Evolutionary conservation across 495 filamentous ascomycete species (phyloP), one percentile per base, ranked within the genome.

Genomic region (Apiosordaria backusii): DNA sequence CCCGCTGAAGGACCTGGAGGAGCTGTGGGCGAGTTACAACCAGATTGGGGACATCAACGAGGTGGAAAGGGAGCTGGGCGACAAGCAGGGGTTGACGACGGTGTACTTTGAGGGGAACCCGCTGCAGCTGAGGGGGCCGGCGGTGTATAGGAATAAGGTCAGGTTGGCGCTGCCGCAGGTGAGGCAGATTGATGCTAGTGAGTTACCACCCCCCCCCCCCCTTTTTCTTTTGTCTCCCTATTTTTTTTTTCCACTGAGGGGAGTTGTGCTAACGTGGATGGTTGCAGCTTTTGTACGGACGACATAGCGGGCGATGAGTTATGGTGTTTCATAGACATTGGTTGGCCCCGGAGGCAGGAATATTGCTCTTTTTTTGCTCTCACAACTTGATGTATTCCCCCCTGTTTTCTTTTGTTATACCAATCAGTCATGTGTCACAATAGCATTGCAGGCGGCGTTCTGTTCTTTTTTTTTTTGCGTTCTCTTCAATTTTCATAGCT

Each of bases 31-130:
- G 22, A 97, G 92, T 67, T 91, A 93, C 73, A 97, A 97, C 76
- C 81, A 89, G 71, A 74, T 99, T 7, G 76, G 80, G 6, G 89
- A 87, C 73, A 94, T 97, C 67, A 82, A 84, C 50, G 95, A 98
- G 71, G 85, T 98, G 5, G 93, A 97, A 79, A 81, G 83, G 64
- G 87, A 92, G 77, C 78, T 98, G 61, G 83, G 74, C 65, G 88
- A 91, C 68, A 96, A 93, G 79, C 80, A 91, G 75, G 81, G 88
- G 53, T 78, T 99, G 71, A 83, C 89, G 65, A 98, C 96, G 2
- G 94, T 99, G 25, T 99, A 99, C 76, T 96, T 99, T 72, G 95
- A 99, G 77, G 93, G 92, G 0, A 97, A 97, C 72, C 95, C 95
- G 57, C 74, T 99, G 71, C 93, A 98, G 81, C 82, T 82, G 69